phyloP scores from a whole-genome alignment of 345 rosid species.

The Psidium friedrichsthalianum region DNA sequence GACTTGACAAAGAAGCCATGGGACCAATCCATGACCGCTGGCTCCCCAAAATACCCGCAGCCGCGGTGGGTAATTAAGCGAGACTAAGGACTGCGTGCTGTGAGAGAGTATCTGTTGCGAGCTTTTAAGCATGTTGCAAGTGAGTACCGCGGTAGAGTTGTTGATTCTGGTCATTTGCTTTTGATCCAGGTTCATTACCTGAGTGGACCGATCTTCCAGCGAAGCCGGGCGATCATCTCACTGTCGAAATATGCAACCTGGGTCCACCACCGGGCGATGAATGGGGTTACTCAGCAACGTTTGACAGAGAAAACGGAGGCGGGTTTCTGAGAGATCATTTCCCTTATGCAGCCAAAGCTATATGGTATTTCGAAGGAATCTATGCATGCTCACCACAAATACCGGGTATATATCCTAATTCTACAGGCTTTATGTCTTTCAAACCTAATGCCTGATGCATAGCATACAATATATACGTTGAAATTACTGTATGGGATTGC shows the following conservation, averaged over 20 bases:
- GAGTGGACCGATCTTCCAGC: constrained; percentile 38
- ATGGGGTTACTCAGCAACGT: constrained; percentile 59
- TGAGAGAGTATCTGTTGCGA: not conserved
- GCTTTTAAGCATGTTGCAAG: not conserved
- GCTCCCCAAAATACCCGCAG: constrained; percentile 64
- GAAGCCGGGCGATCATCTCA: constrained; percentile 70
- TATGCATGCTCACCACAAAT: constrained; percentile 83
- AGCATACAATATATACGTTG: not conserved
- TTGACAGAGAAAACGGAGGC: constrained; percentile 86
- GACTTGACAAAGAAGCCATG: constrained; percentile 67
- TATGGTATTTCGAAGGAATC: constrained; percentile 93
- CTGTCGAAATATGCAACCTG: constrained; percentile 72
- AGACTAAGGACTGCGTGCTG: not conserved
- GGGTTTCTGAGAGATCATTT: constrained; percentile 88
- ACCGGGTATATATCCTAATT: constrained; percentile 32
- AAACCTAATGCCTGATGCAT: too few relatives aligned
- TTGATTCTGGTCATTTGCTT: not conserved
- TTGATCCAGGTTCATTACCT: constrained; percentile 53
- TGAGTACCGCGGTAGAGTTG: not conserved
- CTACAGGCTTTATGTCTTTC: not conserved
- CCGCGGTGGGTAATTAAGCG: constrained; percentile 18
- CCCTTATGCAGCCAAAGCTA: constrained; percentile 83
- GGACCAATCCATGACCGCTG: constrained; percentile 72
- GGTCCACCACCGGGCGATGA: constrained; percentile 87
- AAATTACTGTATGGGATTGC: not conserved